Evolutionary conservation across 1,284 basidiomycete species (phyloP).

Genomic region (Cryptococcus amylolentus): DNA sequence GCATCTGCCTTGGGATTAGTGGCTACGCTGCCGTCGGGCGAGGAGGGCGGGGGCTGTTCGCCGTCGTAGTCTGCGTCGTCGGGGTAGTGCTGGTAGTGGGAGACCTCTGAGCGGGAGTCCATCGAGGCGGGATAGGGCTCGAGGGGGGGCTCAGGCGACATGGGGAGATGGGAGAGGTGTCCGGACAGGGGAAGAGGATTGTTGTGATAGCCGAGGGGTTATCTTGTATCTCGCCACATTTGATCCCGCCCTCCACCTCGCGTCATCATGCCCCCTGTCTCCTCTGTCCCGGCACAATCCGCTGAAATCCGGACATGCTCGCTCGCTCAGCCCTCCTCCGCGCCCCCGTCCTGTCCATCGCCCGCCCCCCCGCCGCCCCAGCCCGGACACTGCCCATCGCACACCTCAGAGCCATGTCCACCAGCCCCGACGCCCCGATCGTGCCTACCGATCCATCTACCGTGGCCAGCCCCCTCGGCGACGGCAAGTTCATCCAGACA

Average conservation of each 20-base stretch:
- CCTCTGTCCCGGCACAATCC: background rate
- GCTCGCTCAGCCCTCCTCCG: background rate
- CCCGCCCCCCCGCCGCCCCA: background rate
- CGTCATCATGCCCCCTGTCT: background rate
- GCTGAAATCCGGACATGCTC: background rate
- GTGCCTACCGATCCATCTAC: constrained; percentile 29
- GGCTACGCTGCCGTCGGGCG: background rate
- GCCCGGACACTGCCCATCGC: background rate
- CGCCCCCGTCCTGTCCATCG: background rate
- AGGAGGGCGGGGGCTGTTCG: background rate
- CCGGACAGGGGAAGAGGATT: too few species aligned
- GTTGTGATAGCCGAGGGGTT: too few species aligned
- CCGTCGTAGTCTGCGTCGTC: background rate
- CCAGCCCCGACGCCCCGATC: background rate
- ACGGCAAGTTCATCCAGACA: constrained; percentile 62
- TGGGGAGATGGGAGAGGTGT: too few species aligned
- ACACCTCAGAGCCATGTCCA: background rate
- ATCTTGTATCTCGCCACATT: too few species aligned
- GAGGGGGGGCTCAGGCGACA: too few species aligned
- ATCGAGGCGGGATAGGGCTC: too few species aligned
- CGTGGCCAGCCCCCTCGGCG: constrained; percentile 59
- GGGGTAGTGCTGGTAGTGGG: background rate
- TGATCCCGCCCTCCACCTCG: background rate
- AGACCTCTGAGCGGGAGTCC: background rate
- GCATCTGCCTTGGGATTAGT: background rate